Base-by-base conservation (phyloP, 495 filamentous ascomycete genomes). In the Aspergillus wentii region DNA sequence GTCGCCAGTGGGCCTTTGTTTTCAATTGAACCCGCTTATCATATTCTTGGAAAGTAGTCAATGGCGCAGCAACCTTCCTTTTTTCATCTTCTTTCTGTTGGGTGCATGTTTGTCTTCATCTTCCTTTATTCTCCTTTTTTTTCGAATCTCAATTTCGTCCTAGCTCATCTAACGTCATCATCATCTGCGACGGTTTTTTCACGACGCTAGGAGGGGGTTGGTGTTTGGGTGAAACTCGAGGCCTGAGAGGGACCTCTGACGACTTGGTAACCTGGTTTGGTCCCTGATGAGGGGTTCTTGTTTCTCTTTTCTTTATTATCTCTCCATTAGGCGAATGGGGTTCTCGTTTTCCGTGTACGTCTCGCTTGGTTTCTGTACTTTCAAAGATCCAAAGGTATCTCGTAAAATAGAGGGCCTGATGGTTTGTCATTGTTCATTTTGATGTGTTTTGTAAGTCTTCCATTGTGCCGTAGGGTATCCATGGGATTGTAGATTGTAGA, bases 171-270 rank as follows among this genome's bases (percentile, higher is more conserved):
- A 29, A 29, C 26, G 26, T 42, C 48, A 47, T 53, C 50, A 47
- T 53, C 50, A 47, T 54, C 37, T 51, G 49, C 43, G 37, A 56
- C 43, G 52, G 47, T 30, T 48, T 56, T 25, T 29, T 29, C 49
- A 54, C 36, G 56, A 54, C 33, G 47, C 44, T 56, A 18, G 47
- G 50, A 17, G 7, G 17, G 52, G 38, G 43, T 48, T 49, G 56
- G 56, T 59, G 56, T 59, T 57, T 40, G 54, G 48, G 49, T 54
- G 56, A 53, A 59, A 49, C 49, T 54, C 46, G 49, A 54, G 52
- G 43, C 44, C 40, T 47, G 52, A 49, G 27, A 30, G 22, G 16
- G 18, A 47, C 49, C 41, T 41, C 21, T 42, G 17, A 17, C 36
- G 36, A 23, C 33, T 29, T 6, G 26, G 4, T 29, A 13, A n/a